Evolutionary conservation across 768 basidiomycete genomes (phyloP).

Genomic region (Crepidotus variabilis): DNA sequence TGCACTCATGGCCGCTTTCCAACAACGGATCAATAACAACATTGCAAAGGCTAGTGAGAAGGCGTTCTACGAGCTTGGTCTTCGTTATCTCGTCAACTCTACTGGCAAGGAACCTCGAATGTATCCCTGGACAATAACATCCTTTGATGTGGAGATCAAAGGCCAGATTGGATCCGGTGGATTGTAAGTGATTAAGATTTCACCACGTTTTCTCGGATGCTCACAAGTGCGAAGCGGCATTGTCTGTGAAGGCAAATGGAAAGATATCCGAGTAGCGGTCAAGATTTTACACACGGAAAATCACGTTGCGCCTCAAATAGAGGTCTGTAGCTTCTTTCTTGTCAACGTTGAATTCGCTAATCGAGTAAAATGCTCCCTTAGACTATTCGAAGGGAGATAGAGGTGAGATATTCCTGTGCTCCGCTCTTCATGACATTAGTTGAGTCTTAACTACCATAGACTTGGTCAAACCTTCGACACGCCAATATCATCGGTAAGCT

Average conservation of each 20-base stretch:
- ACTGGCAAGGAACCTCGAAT: constrained; percentile 13
- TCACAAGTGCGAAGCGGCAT: constrained; percentile 6
- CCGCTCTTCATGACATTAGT: neutral
- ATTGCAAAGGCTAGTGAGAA: neutral
- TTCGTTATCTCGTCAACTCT: constrained; percentile 12
- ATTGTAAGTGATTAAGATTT: constrained; percentile 15
- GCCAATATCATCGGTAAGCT: constrained; percentile 17
- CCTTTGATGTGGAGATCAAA: constrained; percentile 20
- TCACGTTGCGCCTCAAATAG: neutral
- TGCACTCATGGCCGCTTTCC: constrained; percentile 18
- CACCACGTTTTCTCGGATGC: too few species aligned
- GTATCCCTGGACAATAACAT: constrained; percentile 18
- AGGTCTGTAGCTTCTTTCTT: constrained; percentile 8
- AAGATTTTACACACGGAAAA: constrained; percentile 8
- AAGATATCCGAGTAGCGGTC: constrained; percentile 16
- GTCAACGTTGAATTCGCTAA: constrained; percentile 4
- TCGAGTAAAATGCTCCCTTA: neutral
- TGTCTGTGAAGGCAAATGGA: constrained; percentile 17
- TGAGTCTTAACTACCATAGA: constrained; percentile 1
- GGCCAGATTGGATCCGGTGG: constrained; percentile 20
- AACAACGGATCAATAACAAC: constrained; percentile 5
- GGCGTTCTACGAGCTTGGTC: constrained; percentile 14
- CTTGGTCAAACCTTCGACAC: constrained; percentile 16
- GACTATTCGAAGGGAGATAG: neutral
- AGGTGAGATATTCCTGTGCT: neutral